Conservation (phyloP, 108 stramenopile species). For the Stephanodiscus minutulus region DNA sequence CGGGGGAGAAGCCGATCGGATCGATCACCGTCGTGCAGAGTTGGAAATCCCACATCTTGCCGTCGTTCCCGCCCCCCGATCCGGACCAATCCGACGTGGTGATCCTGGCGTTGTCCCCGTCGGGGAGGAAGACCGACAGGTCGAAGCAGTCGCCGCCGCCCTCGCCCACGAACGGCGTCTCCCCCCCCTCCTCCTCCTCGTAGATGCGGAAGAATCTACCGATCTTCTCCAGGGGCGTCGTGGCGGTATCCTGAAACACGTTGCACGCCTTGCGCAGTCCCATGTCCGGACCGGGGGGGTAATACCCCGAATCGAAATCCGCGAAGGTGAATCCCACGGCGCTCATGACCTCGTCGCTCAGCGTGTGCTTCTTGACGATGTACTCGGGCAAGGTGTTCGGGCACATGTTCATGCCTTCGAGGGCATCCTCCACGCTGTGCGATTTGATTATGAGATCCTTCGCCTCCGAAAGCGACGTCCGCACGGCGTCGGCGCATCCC, state of each 20-base stretch:
- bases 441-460: constrained; percentile 20
- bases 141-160: constrained; percentile 60
- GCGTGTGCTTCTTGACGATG: constrained; percentile 36
- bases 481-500: constrained; percentile 62
- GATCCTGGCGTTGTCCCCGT: constrained; percentile 62
- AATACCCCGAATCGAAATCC: constrained; percentile 73
- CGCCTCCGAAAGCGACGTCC: constrained; percentile 39
- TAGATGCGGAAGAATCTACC: constrained; percentile 37
- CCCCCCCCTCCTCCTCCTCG: constrained; percentile 17
- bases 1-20: constrained; percentile 61
- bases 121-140: constrained; percentile 60
- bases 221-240: constrained; percentile 34
- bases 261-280: constrained; percentile 57
- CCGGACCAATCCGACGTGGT: constrained; percentile 71
- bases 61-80: constrained; percentile 61
- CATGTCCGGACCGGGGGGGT: constrained; percentile 67
- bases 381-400: constrained; percentile 51
- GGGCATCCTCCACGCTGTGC: constrained; percentile 25
- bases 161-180: constrained; percentile 12
- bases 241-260: constrained; percentile 51
- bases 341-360: constrained; percentile 53
- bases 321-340: constrained; percentile 66
- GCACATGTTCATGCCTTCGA: constrained; percentile 51
- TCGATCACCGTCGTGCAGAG: constrained; percentile 67
- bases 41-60: constrained; percentile 82